Percentiles rank a stretch among this genome's conserved stretches.
phyloP scores from a whole-genome alignment of 495 filamentous ascomycete species.

The Neurospora discreta region DNA sequence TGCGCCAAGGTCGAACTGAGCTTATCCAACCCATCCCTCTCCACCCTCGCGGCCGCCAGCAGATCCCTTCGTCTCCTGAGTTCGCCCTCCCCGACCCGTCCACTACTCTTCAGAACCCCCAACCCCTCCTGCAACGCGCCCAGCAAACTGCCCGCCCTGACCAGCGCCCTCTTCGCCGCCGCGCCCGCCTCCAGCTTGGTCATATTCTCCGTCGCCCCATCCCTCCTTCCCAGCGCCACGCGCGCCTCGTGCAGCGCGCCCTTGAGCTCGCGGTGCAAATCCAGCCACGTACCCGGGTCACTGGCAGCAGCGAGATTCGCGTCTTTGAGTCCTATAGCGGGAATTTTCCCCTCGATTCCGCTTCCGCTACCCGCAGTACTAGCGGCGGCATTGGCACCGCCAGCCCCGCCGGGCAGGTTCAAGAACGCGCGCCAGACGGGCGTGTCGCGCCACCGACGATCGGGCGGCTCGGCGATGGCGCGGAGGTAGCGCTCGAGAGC shows the following conservation, averaged over 20 bases:
- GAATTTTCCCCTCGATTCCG: slow-evolving; percentile 29
- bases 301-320: slow-evolving; percentile 39
- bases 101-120: slow-evolving; percentile 33
- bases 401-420: slow-evolving; percentile 28
- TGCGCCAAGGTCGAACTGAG: slow-evolving; percentile 59
- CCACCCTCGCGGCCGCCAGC: slow-evolving; percentile 63
- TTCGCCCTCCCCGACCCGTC: slow-evolving; percentile 72
- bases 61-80: slow-evolving; percentile 69
- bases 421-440: slow-evolving; percentile 78
- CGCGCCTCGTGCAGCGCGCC: slow-evolving; percentile 70
- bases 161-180: slow-evolving; percentile 68
- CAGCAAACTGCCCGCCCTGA: slow-evolving; percentile 61
- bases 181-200: slow-evolving; percentile 54
- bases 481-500: slow-evolving; percentile 74
- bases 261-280: slow-evolving; percentile 77
- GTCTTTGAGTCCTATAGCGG: slow-evolving; percentile 20
- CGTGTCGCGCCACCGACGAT: slow-evolving; percentile 77
- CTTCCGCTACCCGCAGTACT: slow-evolving; percentile 24
- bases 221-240: slow-evolving; percentile 59
- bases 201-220: slow-evolving; percentile 53
- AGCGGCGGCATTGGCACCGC: slow-evolving; percentile 23
- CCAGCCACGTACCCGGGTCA: slow-evolving; percentile 79
- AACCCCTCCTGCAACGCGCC: slow-evolving; percentile 61
- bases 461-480: slow-evolving; percentile 63
- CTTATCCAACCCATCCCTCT: slow-evolving; percentile 78